Evolutionary conservation across 495 filamentous ascomycete species (phyloP).

Genomic region (Hyaloscypha variabilis): DNA sequence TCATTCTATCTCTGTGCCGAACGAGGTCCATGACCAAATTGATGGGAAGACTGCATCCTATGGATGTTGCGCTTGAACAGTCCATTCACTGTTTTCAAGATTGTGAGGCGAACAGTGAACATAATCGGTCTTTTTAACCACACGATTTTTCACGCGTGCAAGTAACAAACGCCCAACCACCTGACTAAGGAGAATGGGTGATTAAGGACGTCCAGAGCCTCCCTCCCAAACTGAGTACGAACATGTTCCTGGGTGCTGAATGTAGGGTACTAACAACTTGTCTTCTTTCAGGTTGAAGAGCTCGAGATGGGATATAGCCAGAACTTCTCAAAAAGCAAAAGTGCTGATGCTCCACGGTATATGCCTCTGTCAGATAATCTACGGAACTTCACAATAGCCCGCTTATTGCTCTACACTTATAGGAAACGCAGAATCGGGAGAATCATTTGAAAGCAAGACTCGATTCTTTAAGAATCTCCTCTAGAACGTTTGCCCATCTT

Average conservation of each 20-base stretch:
- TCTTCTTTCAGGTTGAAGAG: background rate
- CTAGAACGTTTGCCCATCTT: background rate
- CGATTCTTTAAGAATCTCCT: constrained; percentile 4
- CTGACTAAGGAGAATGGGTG: background rate
- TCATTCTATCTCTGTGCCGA: too few species aligned
- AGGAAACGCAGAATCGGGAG: constrained; percentile 2
- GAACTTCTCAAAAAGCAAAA: constrained; percentile 1
- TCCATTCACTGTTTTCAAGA: background rate
- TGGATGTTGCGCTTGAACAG: background rate
- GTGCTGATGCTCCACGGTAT: constrained; percentile 3
- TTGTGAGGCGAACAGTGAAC: too few species aligned
- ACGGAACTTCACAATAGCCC: background rate
- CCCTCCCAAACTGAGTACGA: constrained; percentile 5
- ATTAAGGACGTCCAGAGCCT: background rate
- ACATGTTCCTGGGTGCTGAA: background rate
- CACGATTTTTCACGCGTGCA: background rate
- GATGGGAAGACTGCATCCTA: background rate
- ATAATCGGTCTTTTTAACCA: background rate
- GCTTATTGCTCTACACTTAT: constrained; percentile 2
- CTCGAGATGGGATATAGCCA: background rate
- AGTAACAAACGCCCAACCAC: background rate
- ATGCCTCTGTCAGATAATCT: background rate
- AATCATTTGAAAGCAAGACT: constrained; percentile 9
- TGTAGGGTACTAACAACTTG: background rate
- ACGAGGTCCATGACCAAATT: too few species aligned